A percentile compares a stretch with the other conserved stretches of the same genome.
These are phyloP conservation scores for Schizosaccharomyces japonicus DNA, from an alignment of 805 yeast species.

Conservation along the genomic window DNA sequence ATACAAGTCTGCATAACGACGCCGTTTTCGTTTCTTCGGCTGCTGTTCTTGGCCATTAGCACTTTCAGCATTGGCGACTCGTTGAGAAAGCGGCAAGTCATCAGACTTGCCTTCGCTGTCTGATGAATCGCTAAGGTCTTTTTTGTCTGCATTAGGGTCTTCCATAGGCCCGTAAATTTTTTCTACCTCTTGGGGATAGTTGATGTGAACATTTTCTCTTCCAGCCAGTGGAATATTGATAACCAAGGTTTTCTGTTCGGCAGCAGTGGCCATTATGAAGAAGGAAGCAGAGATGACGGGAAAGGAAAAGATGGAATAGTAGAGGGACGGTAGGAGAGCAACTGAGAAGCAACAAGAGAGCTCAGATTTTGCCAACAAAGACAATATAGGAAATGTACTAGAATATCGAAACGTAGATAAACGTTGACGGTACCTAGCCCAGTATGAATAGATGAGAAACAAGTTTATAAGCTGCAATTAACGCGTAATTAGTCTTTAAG, in stretches of 20 bases:
- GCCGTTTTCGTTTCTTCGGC: slow-evolving; percentile 19
- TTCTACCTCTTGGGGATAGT: slow-evolving; percentile 51
- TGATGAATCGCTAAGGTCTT: slow-evolving; percentile 12
- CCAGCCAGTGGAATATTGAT: neutral
- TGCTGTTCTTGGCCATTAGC: slow-evolving; percentile 13
- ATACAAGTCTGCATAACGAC: slow-evolving; percentile 28
- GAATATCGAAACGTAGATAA: too few relatives aligned
- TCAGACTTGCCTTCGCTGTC: slow-evolving; percentile 14
- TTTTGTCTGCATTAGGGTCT: slow-evolving; percentile 10
- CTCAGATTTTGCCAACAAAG: too few relatives aligned
- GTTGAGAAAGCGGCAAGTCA: slow-evolving; percentile 10
- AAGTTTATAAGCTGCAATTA: too few relatives aligned
- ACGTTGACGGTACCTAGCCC: too few relatives aligned
- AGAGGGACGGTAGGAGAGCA: too few relatives aligned
- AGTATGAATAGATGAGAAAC: too few relatives aligned
- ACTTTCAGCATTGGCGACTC: slow-evolving; percentile 9
- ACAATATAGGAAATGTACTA: too few relatives aligned
- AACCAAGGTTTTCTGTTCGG: neutral
- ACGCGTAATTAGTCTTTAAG: too few relatives aligned
- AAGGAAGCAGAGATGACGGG: too few relatives aligned
- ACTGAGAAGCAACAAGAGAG: too few relatives aligned
- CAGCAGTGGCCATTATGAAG: too few relatives aligned
- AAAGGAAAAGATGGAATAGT: too few relatives aligned
- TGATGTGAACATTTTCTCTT: slow-evolving; percentile 18
- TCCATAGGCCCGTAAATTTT: slow-evolving; percentile 47